Evolutionary conservation across 1,284 basidiomycete species (phyloP).

Genomic region (Pseudozyma sp.): DNA sequence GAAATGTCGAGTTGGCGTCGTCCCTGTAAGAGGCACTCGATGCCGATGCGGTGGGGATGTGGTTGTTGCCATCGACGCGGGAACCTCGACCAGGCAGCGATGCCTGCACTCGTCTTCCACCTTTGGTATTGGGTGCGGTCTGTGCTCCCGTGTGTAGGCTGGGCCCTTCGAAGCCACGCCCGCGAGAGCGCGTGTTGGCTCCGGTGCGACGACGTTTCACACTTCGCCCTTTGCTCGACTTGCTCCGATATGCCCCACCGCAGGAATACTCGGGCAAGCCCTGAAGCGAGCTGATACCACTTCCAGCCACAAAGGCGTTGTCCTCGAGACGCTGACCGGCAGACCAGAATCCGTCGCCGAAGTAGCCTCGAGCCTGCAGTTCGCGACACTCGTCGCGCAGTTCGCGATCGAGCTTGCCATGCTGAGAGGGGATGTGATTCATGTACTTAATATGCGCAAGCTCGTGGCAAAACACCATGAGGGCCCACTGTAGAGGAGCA

Average conservation of each 20-base stretch:
- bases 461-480: conserved; percentile 60
- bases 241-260: conserved; percentile 50
- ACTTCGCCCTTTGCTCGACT: conserved; percentile 23
- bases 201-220: conserved; percentile 22
- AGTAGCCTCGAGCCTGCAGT: conserved; percentile 55
- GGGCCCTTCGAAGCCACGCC: conserved; percentile 44
- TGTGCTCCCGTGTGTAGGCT: conserved; percentile 58
- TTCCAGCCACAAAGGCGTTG: conserved; percentile 42
- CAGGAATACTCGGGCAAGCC: conserved; percentile 55
- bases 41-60: conserved; percentile 42
- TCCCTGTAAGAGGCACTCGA: conserved; percentile 36
- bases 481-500: conserved; percentile 50
- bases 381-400: conserved; percentile 41
- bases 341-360: conserved; percentile 61
- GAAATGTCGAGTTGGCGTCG: conserved; percentile 59
- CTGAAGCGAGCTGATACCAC: conserved; percentile 33
- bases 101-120: conserved; percentile 28
- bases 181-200: conserved; percentile 13
- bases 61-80: conserved; percentile 52
- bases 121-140: conserved; percentile 50
- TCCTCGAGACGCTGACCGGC: conserved; percentile 48
- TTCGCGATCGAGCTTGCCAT: conserved; percentile 52
- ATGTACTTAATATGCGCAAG: conserved; percentile 60
- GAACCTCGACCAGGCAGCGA: conserved; percentile 44
- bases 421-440: conserved; percentile 59